Base-by-base conservation (phyloP, 768 basidiomycete genomes). In the Lactarius sanguifluus region DNA sequence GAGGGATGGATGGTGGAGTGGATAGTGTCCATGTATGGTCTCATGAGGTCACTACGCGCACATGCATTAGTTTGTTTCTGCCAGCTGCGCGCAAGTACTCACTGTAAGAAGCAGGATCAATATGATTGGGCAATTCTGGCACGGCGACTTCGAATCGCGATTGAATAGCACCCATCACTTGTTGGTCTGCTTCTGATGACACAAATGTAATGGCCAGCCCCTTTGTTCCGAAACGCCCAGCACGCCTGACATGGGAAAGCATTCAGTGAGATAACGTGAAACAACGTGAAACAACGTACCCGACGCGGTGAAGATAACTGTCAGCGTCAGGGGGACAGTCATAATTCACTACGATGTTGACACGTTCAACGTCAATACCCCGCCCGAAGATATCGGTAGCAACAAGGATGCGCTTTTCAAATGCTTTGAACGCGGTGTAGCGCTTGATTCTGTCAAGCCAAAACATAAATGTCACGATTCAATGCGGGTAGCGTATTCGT, bases 341-440 rank as follows among this genome's bases (percentile, higher is more conserved):
- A 75, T 99, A 99, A 79, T 99, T 99, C 81, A 99, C 86, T 59
- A 99, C 97, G 65, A 98, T 98, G 79, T 99, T 99, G 72, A 99
- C 97, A 68, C 97, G 94, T 77, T 99, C 97, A 25, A 99, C 96
- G 80, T 99, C 97, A 70, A 99, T 99, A 71, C 96, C 97, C 77
- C 97, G 93, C 67, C 97, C 97, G 68, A 99, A 99, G 71, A 99
- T 98, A 77, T 99, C 97, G 23, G 97, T 99, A 23, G 96, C 96
- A 50, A 99, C 97, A 23, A 99, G 84, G 70, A 99, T 98, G 70
- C 97, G 94, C 81, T 98, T 99, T 82, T 99, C 97, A 71, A 99
- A 99, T 20, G 93, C 92, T 80, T 99, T 99, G 85, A 99, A 99
- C 43, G 96, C 94, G 32, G 92, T 92, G 80, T 98, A 99, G 18